These are phyloP conservation scores for Closterium sp. DNA, from an alignment of 139 green algal species.

Conservation along the genomic window DNA sequence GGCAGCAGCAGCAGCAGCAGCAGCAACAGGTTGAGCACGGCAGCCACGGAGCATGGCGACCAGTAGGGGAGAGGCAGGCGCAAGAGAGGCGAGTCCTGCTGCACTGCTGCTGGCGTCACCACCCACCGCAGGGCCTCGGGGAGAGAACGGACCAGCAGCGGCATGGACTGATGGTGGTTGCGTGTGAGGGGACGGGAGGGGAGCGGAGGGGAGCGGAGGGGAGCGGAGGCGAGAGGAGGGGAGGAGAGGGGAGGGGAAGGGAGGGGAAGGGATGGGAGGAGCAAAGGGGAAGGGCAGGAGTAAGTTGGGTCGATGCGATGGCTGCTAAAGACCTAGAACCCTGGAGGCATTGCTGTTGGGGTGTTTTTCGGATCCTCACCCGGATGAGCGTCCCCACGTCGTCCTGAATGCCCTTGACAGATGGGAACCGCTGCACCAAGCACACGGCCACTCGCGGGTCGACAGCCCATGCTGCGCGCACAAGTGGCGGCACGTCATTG, in stretches of 20 bases:
- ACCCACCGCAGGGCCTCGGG: slow-evolving; percentile 43
- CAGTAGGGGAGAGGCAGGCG: slow-evolving; percentile 37
- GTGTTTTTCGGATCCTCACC: too few relatives aligned
- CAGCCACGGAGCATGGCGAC: slow-evolving; percentile 50
- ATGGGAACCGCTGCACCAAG: slow-evolving; percentile 23
- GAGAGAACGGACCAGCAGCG: not conserved
- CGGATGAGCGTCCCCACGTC: not conserved
- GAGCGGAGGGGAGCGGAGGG: too few relatives aligned
- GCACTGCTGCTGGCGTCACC: slow-evolving; percentile 24
- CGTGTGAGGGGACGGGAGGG: not conserved
- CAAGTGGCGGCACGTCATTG: not conserved
- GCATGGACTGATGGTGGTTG: not conserved
- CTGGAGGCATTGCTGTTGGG: too few relatives aligned
- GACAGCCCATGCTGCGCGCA: slow-evolving; percentile 37
- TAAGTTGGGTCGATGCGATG: too few relatives aligned
- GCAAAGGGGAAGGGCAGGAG: too few relatives aligned
- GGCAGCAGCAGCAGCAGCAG: too few relatives aligned
- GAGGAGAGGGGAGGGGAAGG: too few relatives aligned
- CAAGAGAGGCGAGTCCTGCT: slow-evolving; percentile 27
- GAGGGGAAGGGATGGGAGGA: too few relatives aligned
- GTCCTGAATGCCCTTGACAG: not conserved
- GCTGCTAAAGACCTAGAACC: too few relatives aligned
- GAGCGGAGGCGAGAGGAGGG: too few relatives aligned
- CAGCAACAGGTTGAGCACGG: slow-evolving; percentile 30
- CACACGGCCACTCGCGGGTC: slow-evolving; percentile 36